Conservation (phyloP, 1,284 basidiomycete species). For the Schizophyllum amplum region DNA sequence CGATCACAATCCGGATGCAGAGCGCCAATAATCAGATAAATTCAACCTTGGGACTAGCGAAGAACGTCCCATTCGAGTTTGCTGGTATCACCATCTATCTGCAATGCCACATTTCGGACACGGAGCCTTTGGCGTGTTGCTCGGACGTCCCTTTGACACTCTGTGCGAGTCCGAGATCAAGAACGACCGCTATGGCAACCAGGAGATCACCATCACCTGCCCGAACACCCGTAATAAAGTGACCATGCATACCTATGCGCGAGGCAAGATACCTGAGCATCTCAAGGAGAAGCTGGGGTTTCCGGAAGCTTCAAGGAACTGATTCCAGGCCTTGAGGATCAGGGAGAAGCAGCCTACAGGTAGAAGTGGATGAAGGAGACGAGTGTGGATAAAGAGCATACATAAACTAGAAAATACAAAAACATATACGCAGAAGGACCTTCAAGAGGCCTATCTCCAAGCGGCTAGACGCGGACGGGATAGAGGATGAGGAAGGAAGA, state of each 20-base stretch:
- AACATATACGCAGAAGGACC: too few relatives aligned
- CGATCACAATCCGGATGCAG: conserved; percentile 6
- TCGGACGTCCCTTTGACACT: conserved; percentile 7
- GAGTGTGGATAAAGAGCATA: too few relatives aligned
- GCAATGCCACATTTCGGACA: conserved; percentile 7
- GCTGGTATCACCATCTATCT: conserved; percentile 8
- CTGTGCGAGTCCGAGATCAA: conserved; percentile 7
- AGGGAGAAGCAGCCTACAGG: too few relatives aligned
- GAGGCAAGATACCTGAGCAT: background rate
- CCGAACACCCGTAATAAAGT: conserved; percentile 4
- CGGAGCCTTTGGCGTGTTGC: conserved; percentile 3
- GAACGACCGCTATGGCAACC: conserved; percentile 4
- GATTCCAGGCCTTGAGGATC: too few relatives aligned
- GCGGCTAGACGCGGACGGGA: too few relatives aligned
- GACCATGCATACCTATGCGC: conserved; percentile 9
- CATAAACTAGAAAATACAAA: too few relatives aligned
- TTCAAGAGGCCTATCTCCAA: too few relatives aligned
- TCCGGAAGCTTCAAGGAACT: conserved; percentile 2
- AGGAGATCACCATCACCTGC: conserved; percentile 9
- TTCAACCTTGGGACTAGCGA: conserved; percentile 7
- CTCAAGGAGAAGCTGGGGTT: background rate
- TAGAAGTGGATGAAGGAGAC: too few relatives aligned
- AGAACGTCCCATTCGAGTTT: conserved; percentile 7
- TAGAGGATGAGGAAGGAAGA: too few relatives aligned
- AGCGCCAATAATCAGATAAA: conserved; percentile 7